Evolutionary conservation across 768 basidiomycete species (phyloP).

Genomic region (Boletus rex-veris): DNA sequence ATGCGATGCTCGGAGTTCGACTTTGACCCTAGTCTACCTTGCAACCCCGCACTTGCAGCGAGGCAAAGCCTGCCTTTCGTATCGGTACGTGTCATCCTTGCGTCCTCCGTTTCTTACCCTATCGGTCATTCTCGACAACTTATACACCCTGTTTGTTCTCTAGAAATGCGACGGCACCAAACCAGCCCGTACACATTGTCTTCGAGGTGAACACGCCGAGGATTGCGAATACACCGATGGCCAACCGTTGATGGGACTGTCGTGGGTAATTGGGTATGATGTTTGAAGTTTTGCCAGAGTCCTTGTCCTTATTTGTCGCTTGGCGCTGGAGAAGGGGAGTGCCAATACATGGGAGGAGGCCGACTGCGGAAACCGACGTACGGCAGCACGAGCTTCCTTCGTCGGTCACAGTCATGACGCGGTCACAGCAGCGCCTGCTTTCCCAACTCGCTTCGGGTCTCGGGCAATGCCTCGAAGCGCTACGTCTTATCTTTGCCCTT

Average conservation of each 20-base stretch:
- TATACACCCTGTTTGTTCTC: background rate
- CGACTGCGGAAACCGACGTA: background rate
- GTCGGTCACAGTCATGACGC: too few species aligned
- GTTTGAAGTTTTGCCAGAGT: constrained; percentile 42
- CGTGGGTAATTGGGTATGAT: constrained; percentile 46
- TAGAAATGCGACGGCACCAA: constrained; percentile 68
- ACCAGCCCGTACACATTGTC: constrained; percentile 65
- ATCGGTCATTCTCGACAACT: background rate
- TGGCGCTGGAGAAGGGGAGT: too few species aligned
- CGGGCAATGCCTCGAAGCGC: too few species aligned
- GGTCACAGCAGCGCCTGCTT: too few species aligned
- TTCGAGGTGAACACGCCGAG: constrained; percentile 53
- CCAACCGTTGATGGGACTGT: too few species aligned
- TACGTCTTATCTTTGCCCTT: too few species aligned
- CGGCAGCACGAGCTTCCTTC: background rate
- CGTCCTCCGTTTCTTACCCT: background rate
- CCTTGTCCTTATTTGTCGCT: background rate
- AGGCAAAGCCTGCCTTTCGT: constrained; percentile 51
- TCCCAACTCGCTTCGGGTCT: too few species aligned
- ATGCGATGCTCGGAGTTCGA: too few species aligned
- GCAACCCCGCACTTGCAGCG: constrained; percentile 43
- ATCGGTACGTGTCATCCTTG: constrained; percentile 37
- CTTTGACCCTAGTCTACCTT: too few species aligned
- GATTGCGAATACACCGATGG: constrained; percentile 76
- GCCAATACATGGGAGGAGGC: constrained; percentile 1